A percentile compares a stretch with the other conserved stretches of the same genome.
Evolutionary conservation across 805 yeast genomes (phyloP).

Genomic region (Cyberlindnera samutprakarnensis): DNA sequence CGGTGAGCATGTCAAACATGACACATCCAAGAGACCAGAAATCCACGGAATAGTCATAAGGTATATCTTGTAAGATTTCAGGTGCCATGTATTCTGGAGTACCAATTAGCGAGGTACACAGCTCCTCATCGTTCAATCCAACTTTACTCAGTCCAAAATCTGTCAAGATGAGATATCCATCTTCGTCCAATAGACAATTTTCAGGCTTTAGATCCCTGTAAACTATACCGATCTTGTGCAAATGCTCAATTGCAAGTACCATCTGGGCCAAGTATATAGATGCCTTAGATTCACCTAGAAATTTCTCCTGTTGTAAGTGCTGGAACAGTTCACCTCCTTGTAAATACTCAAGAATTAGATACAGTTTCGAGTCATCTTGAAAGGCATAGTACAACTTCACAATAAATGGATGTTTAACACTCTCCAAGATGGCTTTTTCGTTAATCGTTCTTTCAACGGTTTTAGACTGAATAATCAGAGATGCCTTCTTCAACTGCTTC

Average conservation of each 20-base stretch:
- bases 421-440: constrained; percentile 64
- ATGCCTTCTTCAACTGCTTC: constrained; percentile 78
- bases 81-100: constrained; percentile 90
- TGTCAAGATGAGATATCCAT: constrained; percentile 92
- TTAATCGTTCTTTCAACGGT: constrained; percentile 72
- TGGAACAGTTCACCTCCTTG: constrained; percentile 91
- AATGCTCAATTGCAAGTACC: constrained; percentile 84
- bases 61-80: constrained; percentile 70
- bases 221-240: constrained; percentile 91
- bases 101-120: constrained; percentile 76
- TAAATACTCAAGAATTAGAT: constrained; percentile 69
- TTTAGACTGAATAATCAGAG: constrained; percentile 51
- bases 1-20: constrained; percentile 70
- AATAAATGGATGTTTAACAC: constrained; percentile 72
- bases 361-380: constrained; percentile 72
- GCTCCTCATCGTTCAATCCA: constrained; percentile 37
- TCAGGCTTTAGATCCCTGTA: constrained; percentile 97
- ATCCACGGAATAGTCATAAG: constrained; percentile 74
- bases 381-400: constrained; percentile 77
- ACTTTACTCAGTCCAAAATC: constrained; percentile 96
- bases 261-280: constrained; percentile 93
- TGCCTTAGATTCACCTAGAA: constrained; percentile 85
- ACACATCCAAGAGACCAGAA: constrained; percentile 93
- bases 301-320: constrained; percentile 93
- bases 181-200: constrained; percentile 85